Percentiles rank a stretch among this genome's conserved stretches.
Evolutionary conservation across 1,284 basidiomycete genomes (phyloP).

Genomic region (Malassezia pachydermatis): DNA sequence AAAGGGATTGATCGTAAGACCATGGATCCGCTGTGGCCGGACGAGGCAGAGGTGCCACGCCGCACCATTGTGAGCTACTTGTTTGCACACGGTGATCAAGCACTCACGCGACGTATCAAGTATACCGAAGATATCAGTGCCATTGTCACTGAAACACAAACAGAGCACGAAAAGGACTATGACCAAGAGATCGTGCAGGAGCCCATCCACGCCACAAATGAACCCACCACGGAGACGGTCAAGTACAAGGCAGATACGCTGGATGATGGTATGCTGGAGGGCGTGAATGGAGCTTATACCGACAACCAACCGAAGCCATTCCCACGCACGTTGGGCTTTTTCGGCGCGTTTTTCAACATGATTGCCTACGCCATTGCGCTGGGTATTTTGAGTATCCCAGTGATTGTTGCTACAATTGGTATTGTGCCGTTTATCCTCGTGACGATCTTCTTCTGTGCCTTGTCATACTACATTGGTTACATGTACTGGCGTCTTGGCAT

Average conservation of each 20-base stretch:
- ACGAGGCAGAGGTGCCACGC: too few species aligned
- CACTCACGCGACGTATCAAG: conserved; percentile 10
- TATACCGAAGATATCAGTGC: conserved; percentile 7
- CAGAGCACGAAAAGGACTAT: too few species aligned
- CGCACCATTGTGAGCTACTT: conserved; percentile 7
- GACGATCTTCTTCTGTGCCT: conserved; percentile 25
- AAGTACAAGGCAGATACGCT: not conserved
- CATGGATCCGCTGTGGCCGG: conserved; percentile 10
- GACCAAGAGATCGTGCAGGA: not conserved
- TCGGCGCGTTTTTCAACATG: conserved; percentile 34
- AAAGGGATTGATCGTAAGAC: too few species aligned
- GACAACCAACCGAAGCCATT: conserved; percentile 1
- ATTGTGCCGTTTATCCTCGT: conserved; percentile 33
- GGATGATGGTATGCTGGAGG: conserved; percentile 4
- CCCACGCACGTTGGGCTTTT: conserved; percentile 25
- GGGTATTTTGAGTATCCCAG: conserved; percentile 32
- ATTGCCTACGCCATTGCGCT: conserved; percentile 36
- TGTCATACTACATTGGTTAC: conserved; percentile 29
- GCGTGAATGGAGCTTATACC: conserved; percentile 9
- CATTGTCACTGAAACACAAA: not conserved
- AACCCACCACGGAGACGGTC: not conserved
- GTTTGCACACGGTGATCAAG: conserved; percentile 7
- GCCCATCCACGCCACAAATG: not conserved
- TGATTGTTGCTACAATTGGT: conserved; percentile 31
- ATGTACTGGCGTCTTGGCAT: conserved; percentile 32